Evolutionary conservation across 208 protist species (phyloP), one percentile per base, ranked within the genome.

Genomic region (Lotmaria passim): DNA sequence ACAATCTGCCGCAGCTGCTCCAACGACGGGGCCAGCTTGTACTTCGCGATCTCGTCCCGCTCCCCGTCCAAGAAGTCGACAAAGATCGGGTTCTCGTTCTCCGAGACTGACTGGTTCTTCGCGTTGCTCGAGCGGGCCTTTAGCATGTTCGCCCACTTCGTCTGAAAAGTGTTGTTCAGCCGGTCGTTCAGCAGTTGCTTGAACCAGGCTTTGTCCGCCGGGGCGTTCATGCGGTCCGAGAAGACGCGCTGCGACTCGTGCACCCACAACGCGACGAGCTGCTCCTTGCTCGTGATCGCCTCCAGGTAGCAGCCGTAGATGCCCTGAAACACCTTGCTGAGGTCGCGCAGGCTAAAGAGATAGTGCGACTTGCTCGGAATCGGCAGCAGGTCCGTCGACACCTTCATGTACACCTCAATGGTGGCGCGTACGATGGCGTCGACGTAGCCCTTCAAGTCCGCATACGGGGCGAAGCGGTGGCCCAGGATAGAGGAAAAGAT

Each of bases 311-410:
- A 94, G 55, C 83, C 82, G 73, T 98, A 89, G 56, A 99, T 90
- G 48, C 98, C 98, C 75, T 99, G 96, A 75, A 99, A 99, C 26
- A 99, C 98, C 75, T 98, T 98, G 75, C 90, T 96, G 39, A 99
- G 83, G 78, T 99, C 98, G 56, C 98, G 93, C 48, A 99, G 72
- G 78, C 98, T 99, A 86, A 99, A 99, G 28, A 99, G 76, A 77
- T 99, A 99, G 86, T 99, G 98, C 19, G 90, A 98, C 85, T 99
- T 99, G 60, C 88, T 97, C 36, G 98, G 98, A 46, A 98, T 99
- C 1, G 98, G 98, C 34, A 98, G 82, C 24, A 99, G 74, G 46
- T 96, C 86, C 33, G 71, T 82, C 12, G 85, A 89, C 12, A 99
- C 89, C 36, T 82, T 82, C 58, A 93, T 91, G 83, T 98, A 99